Base-by-base conservation (phyloP, 179 eudicot species). In the Dionaea muscipula region DNA sequence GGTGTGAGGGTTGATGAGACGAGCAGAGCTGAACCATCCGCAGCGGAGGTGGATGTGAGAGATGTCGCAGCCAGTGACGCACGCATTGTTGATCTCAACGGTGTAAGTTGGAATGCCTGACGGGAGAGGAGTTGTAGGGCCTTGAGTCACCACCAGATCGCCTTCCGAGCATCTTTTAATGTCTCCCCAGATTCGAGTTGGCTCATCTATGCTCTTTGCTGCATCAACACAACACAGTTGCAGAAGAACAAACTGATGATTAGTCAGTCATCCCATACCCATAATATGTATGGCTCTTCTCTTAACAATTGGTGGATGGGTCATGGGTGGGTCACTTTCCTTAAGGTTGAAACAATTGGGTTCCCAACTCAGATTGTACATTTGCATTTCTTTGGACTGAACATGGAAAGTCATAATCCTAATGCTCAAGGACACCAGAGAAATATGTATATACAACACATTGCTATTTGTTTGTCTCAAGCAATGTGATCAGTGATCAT, bases 1-100 rank as follows among this genome's bases (percentile, higher is more conserved):
- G 33, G 49, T 18, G 6, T 41, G 46, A 2, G 68, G 68, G 44
- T 64, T 28, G 26, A 64, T 50, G 56, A 57, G 51, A 3, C 68
- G 45, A 25, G 67, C 67, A 7, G 67, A 63, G 67, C 67, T 63
- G 61, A 63, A 63, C 67, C 67, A 63, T 20, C 67, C 67, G 7
- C 67, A 63, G 1, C 28, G 60, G 37, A 63, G 28, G 43, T 63
- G 67, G 53, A 63, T 55, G 27, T 48, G 7, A 13, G 61, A 19
- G 16, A 63, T 63, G 61, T 55, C 55, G 21, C 67, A 63, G 22
- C 61, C 61, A 11, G 67, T 23, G 46, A 48, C 47, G 37, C 67
- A 63, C 7, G 55, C 39, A 23, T 64, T 56, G 23, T 19, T 33
- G 17, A 64, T 56, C 51, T 56, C 33, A 4, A 64, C 61, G 14